Evolutionary conservation across 352 stramenopile genomes (phyloP).

Genomic region (Pythium graminicola): DNA sequence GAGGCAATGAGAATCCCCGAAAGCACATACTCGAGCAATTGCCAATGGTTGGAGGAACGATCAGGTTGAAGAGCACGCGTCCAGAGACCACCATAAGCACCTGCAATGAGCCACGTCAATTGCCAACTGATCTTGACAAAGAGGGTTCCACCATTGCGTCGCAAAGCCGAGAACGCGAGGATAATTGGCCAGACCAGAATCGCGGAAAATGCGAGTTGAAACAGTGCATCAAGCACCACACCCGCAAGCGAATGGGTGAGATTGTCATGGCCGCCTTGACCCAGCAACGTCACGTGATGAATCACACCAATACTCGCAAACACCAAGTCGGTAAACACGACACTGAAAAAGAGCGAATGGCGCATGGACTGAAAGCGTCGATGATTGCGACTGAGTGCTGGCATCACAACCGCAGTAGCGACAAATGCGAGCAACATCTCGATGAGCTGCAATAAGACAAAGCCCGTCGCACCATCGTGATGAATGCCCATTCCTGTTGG

Average conservation of each 20-base stretch:
- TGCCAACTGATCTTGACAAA: conserved; percentile 43
- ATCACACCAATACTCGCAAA: conserved; percentile 44
- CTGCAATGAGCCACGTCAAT: conserved; percentile 37
- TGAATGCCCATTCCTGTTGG: conserved; percentile 1
- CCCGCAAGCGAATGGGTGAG: conserved; percentile 33
- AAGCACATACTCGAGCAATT: conserved; percentile 26
- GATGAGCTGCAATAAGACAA: conserved; percentile 21
- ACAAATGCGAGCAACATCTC: conserved; percentile 24
- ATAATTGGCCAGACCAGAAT: conserved; percentile 46
- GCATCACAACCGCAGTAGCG: conserved; percentile 23
- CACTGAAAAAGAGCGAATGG: conserved; percentile 39
- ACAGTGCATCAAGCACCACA: conserved; percentile 27
- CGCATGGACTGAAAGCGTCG: conserved; percentile 7
- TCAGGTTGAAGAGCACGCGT: conserved; percentile 23
- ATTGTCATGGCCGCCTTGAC: conserved; percentile 34
- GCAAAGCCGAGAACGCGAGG: conserved; percentile 41
- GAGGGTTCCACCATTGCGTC: conserved; percentile 23
- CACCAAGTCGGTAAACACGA: conserved; percentile 51
- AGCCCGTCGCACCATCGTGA: conserved; percentile 5
- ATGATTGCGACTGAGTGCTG: conserved; percentile 27
- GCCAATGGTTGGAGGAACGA: conserved; percentile 3
- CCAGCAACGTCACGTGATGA: conserved; percentile 48
- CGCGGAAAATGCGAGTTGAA: conserved; percentile 36
- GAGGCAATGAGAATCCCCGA: conserved; percentile 27
- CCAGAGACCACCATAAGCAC: conserved; percentile 35